phyloP scores from a whole-genome alignment of 2,329 filamentous ascomycete species.

The Parastagonospora nodorum region DNA sequence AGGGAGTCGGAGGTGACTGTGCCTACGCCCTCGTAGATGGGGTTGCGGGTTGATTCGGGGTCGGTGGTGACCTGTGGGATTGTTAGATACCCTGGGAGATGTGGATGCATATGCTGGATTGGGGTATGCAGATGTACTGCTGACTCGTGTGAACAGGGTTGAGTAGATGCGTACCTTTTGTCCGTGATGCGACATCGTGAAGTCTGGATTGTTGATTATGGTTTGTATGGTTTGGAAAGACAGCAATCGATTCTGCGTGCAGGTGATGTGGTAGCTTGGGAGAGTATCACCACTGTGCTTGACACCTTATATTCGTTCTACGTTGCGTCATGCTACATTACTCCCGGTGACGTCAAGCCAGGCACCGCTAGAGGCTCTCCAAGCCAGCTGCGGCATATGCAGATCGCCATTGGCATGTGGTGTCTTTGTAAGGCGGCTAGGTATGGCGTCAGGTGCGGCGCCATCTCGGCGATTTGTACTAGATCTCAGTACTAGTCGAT shows the following conservation, averaged over 20 bases:
- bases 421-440: background rate
- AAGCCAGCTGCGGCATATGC: background rate
- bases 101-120: background rate
- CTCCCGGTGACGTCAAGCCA: constrained; percentile 1
- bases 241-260: background rate
- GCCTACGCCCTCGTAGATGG: constrained; percentile 66
- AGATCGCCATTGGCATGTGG: background rate
- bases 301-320: background rate
- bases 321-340: constrained; percentile 3
- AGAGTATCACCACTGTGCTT: background rate
- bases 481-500: background rate
- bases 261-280: too few species aligned
- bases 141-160: background rate
- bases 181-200: constrained; percentile 21
- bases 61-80: constrained; percentile 55
- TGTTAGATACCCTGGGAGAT: constrained; percentile 4
- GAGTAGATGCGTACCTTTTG: constrained; percentile 19
- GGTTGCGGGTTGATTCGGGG: constrained; percentile 54
- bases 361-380: background rate
- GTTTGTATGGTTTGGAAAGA: background rate
- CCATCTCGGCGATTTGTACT: background rate
- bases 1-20: constrained; percentile 71
- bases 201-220: background rate
- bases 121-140: background rate
- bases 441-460: background rate